phyloP scores from a whole-genome alignment of 2,329 filamentous ascomycete genomes.

The Aspergillus tubingensis region DNA sequence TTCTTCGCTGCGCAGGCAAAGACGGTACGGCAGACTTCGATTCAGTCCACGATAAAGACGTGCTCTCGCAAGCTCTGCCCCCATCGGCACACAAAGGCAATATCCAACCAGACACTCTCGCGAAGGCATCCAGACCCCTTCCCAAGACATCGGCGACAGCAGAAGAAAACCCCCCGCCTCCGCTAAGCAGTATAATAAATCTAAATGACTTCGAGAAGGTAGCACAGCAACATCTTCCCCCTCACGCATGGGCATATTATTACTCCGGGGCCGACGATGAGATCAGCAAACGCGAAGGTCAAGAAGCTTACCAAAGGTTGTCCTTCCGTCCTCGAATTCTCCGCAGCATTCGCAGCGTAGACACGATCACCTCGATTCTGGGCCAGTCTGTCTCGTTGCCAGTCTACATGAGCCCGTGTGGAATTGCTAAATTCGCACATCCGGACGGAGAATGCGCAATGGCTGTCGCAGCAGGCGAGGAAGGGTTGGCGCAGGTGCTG shows the following conservation, averaged over 20 bases:
- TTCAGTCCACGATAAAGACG: constrained; percentile 34
- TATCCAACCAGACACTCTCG: constrained; percentile 22
- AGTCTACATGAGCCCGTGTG: constrained; percentile 45
- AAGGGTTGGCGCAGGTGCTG: constrained; percentile 40
- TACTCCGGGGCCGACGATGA: constrained; percentile 55
- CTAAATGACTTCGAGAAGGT: constrained; percentile 42
- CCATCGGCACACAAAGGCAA: constrained; percentile 26
- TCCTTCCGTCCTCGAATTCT: constrained; percentile 51
- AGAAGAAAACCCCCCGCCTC: constrained; percentile 21
- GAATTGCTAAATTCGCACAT: constrained; percentile 48
- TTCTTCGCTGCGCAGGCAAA: constrained; percentile 37
- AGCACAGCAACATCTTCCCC: constrained; percentile 31
- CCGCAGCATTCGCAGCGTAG: constrained; percentile 40
- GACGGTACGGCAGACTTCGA: constrained; percentile 41
- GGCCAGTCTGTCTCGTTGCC: constrained; percentile 39
- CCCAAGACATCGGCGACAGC: neutral
- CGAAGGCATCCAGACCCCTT: neutral
- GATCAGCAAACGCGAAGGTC: constrained; percentile 49
- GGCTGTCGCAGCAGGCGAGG: constrained; percentile 41
- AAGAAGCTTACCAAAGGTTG: constrained; percentile 47
- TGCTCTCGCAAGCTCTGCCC: constrained; percentile 33
- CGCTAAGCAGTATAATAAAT: constrained; percentile 37
- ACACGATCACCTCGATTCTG: constrained; percentile 39
- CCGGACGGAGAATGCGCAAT: constrained; percentile 47
- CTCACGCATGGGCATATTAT: constrained; percentile 46